Percentiles rank a stretch among this genome's conserved stretches.
phyloP scores from a whole-genome alignment of 176 grass and related monocot genomes.

The Ensete ventricosum region DNA sequence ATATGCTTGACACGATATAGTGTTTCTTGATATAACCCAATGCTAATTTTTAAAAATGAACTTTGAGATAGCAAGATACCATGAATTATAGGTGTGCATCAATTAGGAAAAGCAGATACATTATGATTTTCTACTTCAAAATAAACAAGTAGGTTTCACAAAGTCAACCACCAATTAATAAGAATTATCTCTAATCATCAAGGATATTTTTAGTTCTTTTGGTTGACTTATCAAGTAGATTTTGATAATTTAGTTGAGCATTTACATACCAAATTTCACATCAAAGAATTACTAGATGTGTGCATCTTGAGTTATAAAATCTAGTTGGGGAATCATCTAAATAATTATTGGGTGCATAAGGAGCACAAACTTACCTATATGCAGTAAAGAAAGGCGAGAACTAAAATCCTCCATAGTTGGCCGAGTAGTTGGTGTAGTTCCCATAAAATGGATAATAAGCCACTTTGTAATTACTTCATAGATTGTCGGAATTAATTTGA shows the following conservation, averaged over 20 bases:
- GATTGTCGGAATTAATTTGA: constrained; percentile 56
- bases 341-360: neutral
- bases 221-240: no score
- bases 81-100: neutral
- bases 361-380: constrained; percentile 46
- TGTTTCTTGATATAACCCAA: no score
- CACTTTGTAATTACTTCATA: constrained; percentile 69
- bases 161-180: neutral
- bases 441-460: constrained; percentile 77
- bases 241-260: no score
- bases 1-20: no score
- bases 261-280: no score
- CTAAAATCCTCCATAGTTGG: constrained; percentile 73
- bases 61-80: neutral
- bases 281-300: no score
- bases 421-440: constrained; percentile 53
- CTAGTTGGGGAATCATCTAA: no score
- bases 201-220: no score
- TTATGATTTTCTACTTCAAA: neutral
- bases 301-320: no score
- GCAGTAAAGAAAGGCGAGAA: constrained; percentile 79
- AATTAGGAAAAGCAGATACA: neutral
- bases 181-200: neutral
- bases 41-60: neutral
- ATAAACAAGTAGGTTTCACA: neutral